Evolutionary conservation across 306 rosid genomes (phyloP), one percentile per base, ranked within the genome.

Genomic region (Datisca glomerata): DNA sequence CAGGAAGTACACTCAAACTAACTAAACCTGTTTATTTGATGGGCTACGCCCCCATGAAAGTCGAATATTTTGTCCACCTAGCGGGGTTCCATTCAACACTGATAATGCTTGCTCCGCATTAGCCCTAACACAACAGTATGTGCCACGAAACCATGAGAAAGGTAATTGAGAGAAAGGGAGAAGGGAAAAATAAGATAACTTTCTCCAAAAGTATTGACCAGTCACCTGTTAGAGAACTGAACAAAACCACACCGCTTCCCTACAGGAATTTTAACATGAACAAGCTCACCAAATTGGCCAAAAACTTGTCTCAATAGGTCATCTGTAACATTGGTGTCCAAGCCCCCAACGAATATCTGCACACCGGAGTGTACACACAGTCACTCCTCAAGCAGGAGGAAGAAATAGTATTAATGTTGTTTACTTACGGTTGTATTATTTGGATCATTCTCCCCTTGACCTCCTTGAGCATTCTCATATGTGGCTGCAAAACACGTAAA

Each of bases 1-100:
- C 10, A 4, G 20, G 3, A 24, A 12, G 23, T 24, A 3, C 12
- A 29, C 21, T 21, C 7, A 2, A 10, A 38, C 6, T 12, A 22
- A 18, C 41, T 4, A 32, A 9, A 73, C 86, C 78, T 73, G 86
- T 49, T 78, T 78, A 67, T 72, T 78, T 31, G 80, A 51, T 27
- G 85, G 81, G 53, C 86, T 73, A 24, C 81, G 86, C 11, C 86
- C 86, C 86, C 86, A 78, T 7, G 86, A 78, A 47, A 78, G 86
- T 42, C 86, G 47, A 25, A 78, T 58, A 54, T 65, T 73, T 59
- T 73, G 86, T 18, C 81, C 80, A 16, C 71, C 70, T 19, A 78
- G 28, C 23, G 47, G 70, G 1, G 68, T 56, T 42, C 86, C 86
- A 63, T 78, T 73, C 72, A 78, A 43, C 44, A 54, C 14, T 3